phyloP scores from a whole-genome alignment of 306 rosid species.

The Medicago truncatula region MtrunA17r5.0-ANR NC_053046.1:16240001-16240500 shows the following conservation, averaged over 20 bases:
- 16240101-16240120: constrained; percentile 65
- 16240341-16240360: too few species aligned
- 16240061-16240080: constrained; percentile 37
- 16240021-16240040: constrained; percentile 44
- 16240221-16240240: constrained; percentile 91
- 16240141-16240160: constrained; percentile 64
- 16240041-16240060: constrained; percentile 31
- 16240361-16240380: too few species aligned
- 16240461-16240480: neutral
- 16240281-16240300: constrained; percentile 98
- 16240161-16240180: neutral
- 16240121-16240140: constrained; percentile 70
- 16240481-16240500: too few species aligned
- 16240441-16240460: neutral
- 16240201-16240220: constrained; percentile 86
- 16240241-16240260: constrained; percentile 82
- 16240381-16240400: too few species aligned
- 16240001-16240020: too few species aligned
- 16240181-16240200: constrained; percentile 54
- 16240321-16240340: neutral
- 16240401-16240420: too few species aligned
- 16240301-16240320: neutral
- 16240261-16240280: constrained; percentile 96
- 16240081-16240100: constrained; percentile 52
- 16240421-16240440: neutral